Evolutionary conservation across 2,329 filamentous ascomycete species (phyloP).

Genomic region (Nemania abortiva): DNA sequence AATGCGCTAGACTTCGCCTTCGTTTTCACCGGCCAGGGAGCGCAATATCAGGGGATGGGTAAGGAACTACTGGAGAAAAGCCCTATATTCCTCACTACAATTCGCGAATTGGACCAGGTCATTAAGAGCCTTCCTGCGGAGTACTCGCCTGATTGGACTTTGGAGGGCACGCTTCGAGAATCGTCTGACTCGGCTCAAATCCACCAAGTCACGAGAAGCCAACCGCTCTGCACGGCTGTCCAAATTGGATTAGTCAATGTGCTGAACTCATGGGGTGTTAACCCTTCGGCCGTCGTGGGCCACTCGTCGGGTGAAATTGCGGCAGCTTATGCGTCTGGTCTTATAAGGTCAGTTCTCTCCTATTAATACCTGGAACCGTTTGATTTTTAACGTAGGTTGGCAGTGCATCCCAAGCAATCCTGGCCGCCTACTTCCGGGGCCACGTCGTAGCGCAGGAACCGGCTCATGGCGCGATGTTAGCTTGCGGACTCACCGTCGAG

Average conservation of each 20-base stretch:
- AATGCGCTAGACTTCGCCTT: slow-evolving; percentile 6
- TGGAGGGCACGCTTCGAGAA: neutral
- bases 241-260: neutral
- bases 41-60: slow-evolving; percentile 24
- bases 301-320: slow-evolving; percentile 56
- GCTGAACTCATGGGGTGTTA: slow-evolving; percentile 30
- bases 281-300: slow-evolving; percentile 31
- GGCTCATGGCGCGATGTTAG: neutral
- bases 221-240: slow-evolving; percentile 2
- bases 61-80: neutral
- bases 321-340: slow-evolving; percentile 53
- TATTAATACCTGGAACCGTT: neutral
- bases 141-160: neutral
- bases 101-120: neutral
- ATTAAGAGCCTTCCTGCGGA: neutral
- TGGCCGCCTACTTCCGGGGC: neutral
- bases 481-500: neutral
- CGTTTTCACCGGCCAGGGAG: slow-evolving; percentile 31
- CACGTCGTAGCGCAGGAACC: neutral
- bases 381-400: neutral
- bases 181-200: neutral
- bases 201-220: neutral
- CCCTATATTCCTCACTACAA: neutral
- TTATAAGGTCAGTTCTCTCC: neutral
- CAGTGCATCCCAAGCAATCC: neutral